These are phyloP conservation scores for Geum urbanum DNA, from an alignment of 306 rosid genomes.

Conservation along the genomic window DNA sequence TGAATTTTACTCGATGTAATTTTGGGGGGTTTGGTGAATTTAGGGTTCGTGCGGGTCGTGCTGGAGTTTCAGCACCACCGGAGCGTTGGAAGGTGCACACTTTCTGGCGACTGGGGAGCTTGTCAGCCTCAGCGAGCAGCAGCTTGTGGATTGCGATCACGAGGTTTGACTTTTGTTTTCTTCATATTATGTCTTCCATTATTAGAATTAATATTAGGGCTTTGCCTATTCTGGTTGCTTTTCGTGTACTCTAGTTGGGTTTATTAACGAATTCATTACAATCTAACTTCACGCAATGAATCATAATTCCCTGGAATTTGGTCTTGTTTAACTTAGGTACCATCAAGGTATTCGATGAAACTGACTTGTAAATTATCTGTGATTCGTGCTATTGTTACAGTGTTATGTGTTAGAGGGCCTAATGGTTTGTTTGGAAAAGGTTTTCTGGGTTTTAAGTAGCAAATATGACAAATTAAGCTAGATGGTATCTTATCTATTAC, in stretches of 20 bases:
- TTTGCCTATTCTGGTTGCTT: not conserved
- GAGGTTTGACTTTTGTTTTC: constrained; percentile 44
- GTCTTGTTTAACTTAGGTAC: too few relatives aligned
- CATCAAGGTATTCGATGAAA: too few relatives aligned
- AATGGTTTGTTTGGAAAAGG: not conserved
- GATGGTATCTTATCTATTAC: not conserved
- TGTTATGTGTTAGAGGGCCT: not conserved
- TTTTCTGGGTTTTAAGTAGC: not conserved
- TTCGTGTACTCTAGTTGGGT: not conserved
- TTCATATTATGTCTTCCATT: not conserved
- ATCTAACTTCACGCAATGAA: too few relatives aligned
- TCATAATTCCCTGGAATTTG: too few relatives aligned
- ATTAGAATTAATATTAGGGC: not conserved
- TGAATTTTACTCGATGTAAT: too few relatives aligned
- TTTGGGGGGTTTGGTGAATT: constrained; percentile 13
- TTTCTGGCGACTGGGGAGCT: constrained; percentile 78
- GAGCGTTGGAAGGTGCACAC: constrained; percentile 96
- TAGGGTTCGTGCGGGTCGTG: constrained; percentile 98
- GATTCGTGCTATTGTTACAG: too few relatives aligned
- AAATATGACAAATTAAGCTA: not conserved
- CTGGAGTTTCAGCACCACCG: constrained; percentile 95
- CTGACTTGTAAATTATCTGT: too few relatives aligned
- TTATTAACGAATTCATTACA: not conserved
- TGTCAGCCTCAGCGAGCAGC: constrained; percentile 94
- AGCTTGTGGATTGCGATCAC: constrained; percentile 94